Evolutionary conservation across 2,329 filamentous ascomycete genomes (phyloP).

Genomic region (Nigrograna mackinnonii): DNA sequence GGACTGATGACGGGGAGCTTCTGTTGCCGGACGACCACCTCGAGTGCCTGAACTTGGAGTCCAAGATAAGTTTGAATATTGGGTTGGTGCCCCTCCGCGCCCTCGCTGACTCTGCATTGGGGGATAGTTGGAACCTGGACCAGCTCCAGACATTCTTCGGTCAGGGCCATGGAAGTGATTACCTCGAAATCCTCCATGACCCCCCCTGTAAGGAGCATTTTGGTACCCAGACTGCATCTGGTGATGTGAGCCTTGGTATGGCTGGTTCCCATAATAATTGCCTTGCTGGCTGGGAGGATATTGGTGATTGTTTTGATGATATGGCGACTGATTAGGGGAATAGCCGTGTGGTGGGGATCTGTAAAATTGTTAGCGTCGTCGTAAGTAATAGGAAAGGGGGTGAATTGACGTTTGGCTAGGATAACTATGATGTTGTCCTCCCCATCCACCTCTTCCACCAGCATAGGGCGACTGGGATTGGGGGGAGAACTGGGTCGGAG

Average conservation of each 20-base stretch:
- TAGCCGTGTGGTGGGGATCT: slow-evolving; percentile 59
- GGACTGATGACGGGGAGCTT: slow-evolving; percentile 30
- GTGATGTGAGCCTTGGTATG: slow-evolving; percentile 61
- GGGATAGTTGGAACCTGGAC: slow-evolving; percentile 51
- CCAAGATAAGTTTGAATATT: slow-evolving; percentile 75
- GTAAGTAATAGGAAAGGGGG: not conserved
- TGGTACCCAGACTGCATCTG: slow-evolving; percentile 60
- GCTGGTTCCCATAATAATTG: slow-evolving; percentile 57
- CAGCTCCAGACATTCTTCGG: slow-evolving; percentile 43
- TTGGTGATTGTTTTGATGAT: slow-evolving; percentile 45
- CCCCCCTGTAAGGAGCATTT: slow-evolving; percentile 54
- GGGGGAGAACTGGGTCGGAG: slow-evolving; percentile 64
- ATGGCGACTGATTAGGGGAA: slow-evolving; percentile 59
- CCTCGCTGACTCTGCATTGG: slow-evolving; percentile 53
- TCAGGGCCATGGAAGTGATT: slow-evolving; percentile 56
- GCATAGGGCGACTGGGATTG: slow-evolving; percentile 64
- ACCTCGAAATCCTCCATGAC: slow-evolving; percentile 66
- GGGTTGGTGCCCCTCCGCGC: slow-evolving; percentile 48
- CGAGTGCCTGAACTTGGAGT: slow-evolving; percentile 60
- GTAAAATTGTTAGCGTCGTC: slow-evolving; percentile 24
- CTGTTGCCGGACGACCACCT: slow-evolving; percentile 52
- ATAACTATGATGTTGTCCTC: slow-evolving; percentile 49
- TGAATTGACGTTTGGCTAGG: slow-evolving; percentile 52
- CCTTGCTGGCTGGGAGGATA: slow-evolving; percentile 45
- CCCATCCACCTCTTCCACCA: slow-evolving; percentile 58